Evolutionary conservation across 2,329 filamentous ascomycete species (phyloP).

Genomic region (Pyrenophora teres): DNA sequence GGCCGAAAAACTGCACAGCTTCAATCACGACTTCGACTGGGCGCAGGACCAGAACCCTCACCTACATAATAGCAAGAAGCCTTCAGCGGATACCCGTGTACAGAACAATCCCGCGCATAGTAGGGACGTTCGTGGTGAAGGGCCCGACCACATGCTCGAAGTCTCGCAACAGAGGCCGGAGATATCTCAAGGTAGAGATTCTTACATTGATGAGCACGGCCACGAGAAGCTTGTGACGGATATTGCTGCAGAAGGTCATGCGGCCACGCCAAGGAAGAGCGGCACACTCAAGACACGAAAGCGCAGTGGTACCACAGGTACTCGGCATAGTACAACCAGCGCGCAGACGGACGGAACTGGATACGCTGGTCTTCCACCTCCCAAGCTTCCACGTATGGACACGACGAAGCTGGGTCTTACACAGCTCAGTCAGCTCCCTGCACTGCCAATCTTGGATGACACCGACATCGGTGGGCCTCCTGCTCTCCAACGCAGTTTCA

Average conservation of each 20-base stretch:
- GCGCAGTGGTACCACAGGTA: constrained; percentile 41
- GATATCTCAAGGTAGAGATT: constrained; percentile 69
- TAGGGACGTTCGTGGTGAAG: constrained; percentile 78
- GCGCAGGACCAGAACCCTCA: constrained; percentile 63
- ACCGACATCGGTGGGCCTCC: constrained; percentile 80
- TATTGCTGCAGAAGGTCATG: constrained; percentile 63
- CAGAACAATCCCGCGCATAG: constrained; percentile 66
- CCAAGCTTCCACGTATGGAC: constrained; percentile 62
- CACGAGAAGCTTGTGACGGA: constrained; percentile 73
- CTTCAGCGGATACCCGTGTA: constrained; percentile 63
- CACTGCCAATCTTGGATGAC: constrained; percentile 73
- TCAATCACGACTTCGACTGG: constrained; percentile 76
- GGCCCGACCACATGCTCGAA: constrained; percentile 71
- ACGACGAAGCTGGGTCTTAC: constrained; percentile 72
- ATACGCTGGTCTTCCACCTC: constrained; percentile 63
- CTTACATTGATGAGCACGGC: constrained; percentile 65
- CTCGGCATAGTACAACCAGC: constrained; percentile 37
- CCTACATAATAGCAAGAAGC: constrained; percentile 59
- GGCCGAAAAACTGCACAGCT: constrained; percentile 65
- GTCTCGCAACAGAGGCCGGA: constrained; percentile 59
- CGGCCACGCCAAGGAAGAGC: constrained; percentile 52
- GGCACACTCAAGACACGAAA: constrained; percentile 44
- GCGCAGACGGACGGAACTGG: constrained; percentile 48
- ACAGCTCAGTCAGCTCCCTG: constrained; percentile 70
- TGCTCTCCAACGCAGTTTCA: constrained; percentile 57